Evolutionary conservation across 2,329 filamentous ascomycete genomes (phyloP), one percentile per base, ranked within the genome.

Genomic region (Hypoxylon sp.): DNA sequence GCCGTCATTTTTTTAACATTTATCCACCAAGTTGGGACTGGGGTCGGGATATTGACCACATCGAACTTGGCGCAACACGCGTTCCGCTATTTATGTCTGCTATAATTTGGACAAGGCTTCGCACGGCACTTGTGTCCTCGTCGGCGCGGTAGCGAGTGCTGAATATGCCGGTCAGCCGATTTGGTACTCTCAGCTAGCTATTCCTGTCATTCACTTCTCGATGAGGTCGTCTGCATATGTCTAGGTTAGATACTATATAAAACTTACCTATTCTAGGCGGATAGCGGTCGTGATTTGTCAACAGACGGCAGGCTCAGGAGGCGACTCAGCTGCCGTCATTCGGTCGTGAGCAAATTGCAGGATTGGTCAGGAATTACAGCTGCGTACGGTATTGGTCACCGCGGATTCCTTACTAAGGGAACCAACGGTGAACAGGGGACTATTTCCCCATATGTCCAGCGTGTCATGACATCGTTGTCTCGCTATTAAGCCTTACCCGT

Each of bases 21-120:
- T 69, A 69, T 69, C 67, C 67, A 69, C 57, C 58, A 57, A 24
- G 67, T 65, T 63, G 54, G 61, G 44, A 68, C 61, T 39, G 56
- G 65, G 65, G 60, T 56, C 13, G 37, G 47, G 55, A 67, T 64
- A 57, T 65, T 56, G 42, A 46, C 15, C 15, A 55, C 24, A 54
- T 31, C 35, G 46, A 55, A 62, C 56, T 58, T 65, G 62, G 52
- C 61, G 17, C 56, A 44, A 64, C 61, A 32, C 57, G 56, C 58
- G 61, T 61, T 65, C 61, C 65, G 51, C 35, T 35, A 21, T 46
- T 27, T n/a, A 29, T 35, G 32, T 44, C 50, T 52, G 11, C 27
- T 68, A 68, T 68, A 62, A 54, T 62, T 53, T 39, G 46, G 31
- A 48, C 63, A 57, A 54, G 63, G 62, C 62, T 60, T 35, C 29